Evolutionary conservation across 2,329 filamentous ascomycete genomes (phyloP), one percentile per base, ranked within the genome.

Genomic region (Colletotrichum sp.): DNA sequence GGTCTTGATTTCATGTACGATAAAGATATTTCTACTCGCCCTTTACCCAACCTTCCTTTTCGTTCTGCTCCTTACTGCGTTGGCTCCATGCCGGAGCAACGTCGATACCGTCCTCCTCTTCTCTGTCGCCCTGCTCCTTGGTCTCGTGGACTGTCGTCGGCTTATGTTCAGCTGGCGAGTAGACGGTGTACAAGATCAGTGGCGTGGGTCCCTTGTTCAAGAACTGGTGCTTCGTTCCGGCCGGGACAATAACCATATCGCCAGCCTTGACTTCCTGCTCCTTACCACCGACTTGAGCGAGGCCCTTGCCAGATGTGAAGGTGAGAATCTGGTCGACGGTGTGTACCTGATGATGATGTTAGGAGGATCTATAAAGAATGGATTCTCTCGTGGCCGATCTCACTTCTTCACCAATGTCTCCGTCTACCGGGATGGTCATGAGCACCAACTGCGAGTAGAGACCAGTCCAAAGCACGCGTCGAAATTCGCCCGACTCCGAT

Each of bases 341-440:
- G 81, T 93, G 92, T n/a, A 83, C 77, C 83, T 83, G 52, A 83
- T 80, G 26, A 28, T 1, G 3, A 9, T 81, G 85, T 71, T n/a
- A 21, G 64, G 69, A 13, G 24, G 62, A 6, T n/a, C 9, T 30
- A 12, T 2, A 21, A 12, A 63, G 3, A 3, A 15, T 21, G 6
- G 21, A 15, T 62, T 13, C 7, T 3, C n/a, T 16, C 21, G 24
- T 21, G 21, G 24, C n/a, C 4, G 13, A 64, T 44, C 68, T 15
- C 76, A 92, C 91, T 83, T 93, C 91, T 69, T 93, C 91, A n/a
- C 92, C 91, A 78, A 94, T 93, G 34, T 94, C 91, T 4, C 92
- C 91, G 16, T 88, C 88, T 0, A 92, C 89, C 0, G 92, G 92
- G 1, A 94, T 87, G 59, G 91, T 92, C 92, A 93, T 94, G 1